A percentile compares a stretch with the other conserved stretches of the same genome.
phyloP scores from a whole-genome alignment of 176 grass and related monocot species.

The Leersia perrieri region DNA sequence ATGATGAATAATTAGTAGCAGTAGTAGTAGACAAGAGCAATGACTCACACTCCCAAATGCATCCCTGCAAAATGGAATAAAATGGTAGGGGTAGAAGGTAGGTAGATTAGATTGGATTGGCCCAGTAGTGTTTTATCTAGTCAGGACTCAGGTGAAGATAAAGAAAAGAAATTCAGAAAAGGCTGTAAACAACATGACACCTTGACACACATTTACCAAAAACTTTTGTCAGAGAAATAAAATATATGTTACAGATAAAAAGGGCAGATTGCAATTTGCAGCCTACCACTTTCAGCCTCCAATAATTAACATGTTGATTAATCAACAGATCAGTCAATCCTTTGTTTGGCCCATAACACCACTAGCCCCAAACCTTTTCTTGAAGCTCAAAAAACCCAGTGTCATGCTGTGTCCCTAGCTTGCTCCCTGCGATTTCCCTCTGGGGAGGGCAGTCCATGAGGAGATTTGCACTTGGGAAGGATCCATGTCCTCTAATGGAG shows the following conservation, averaged over 20 bases:
- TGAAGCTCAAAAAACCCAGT: neutral
- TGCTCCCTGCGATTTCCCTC: neutral
- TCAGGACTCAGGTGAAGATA: neutral
- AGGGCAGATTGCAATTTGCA: neutral
- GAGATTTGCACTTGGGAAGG: neutral
- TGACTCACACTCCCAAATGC: neutral
- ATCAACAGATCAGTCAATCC: neutral
- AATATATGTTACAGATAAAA: neutral
- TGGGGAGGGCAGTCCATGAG: neutral
- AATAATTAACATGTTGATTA: neutral
- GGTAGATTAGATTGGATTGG: neutral
- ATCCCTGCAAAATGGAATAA: neutral
- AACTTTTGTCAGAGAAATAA: neutral
- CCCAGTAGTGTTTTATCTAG: neutral
- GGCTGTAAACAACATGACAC: neutral
- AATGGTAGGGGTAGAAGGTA: neutral
- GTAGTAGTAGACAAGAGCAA: neutral
- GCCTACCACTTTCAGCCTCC: neutral
- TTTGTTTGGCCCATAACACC: slow-evolving; percentile 13
- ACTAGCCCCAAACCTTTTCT: neutral
- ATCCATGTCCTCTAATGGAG: slow-evolving; percentile 26
- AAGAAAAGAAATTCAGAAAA: neutral
- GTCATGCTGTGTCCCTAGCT: neutral
- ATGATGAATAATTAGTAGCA: neutral
- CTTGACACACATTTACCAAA: neutral